These are phyloP conservation scores for Didymella arachidicola DNA, from an alignment of 2,329 filamentous ascomycete species.

Conservation along the genomic window DNA sequence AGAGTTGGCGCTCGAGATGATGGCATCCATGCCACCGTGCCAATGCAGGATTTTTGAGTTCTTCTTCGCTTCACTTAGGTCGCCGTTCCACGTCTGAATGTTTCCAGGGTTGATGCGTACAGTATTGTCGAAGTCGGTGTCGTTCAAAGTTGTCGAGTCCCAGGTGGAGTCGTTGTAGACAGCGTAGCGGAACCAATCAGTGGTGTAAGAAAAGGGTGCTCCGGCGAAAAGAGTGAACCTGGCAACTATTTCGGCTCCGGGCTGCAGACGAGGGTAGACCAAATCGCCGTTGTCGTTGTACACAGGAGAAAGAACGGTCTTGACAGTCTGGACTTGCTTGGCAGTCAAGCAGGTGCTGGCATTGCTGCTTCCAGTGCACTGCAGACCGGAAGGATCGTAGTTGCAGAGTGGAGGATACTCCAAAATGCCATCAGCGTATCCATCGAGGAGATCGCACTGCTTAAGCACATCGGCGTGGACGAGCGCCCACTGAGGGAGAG, in stretches of 20 bases:
- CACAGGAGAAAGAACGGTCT: slow-evolving; percentile 54
- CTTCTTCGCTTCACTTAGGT: slow-evolving; percentile 47
- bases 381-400: slow-evolving; percentile 52
- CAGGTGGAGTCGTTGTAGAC: slow-evolving; percentile 57
- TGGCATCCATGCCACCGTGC: slow-evolving; percentile 55
- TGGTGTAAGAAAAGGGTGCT: slow-evolving; percentile 53
- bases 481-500: slow-evolving; percentile 49
- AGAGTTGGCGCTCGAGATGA: slow-evolving; percentile 57
- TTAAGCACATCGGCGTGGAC: slow-evolving; percentile 54
- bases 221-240: slow-evolving; percentile 52
- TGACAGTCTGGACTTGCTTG: slow-evolving; percentile 55
- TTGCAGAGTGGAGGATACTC: slow-evolving; percentile 57
- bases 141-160: slow-evolving; percentile 50
- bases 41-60: slow-evolving; percentile 59
- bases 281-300: slow-evolving; percentile 55
- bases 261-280: slow-evolving; percentile 61
- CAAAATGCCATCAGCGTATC: slow-evolving; percentile 58
- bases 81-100: slow-evolving; percentile 54
- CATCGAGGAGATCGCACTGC: slow-evolving; percentile 61
- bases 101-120: slow-evolving; percentile 48
- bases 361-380: slow-evolving; percentile 44
- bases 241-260: slow-evolving; percentile 55
- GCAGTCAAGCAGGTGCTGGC: slow-evolving; percentile 55
- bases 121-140: slow-evolving; percentile 53
- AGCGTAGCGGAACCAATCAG: slow-evolving; percentile 60